phyloP scores from a whole-genome alignment of 768 basidiomycete genomes.

The Lyophyllum semitale region DNA sequence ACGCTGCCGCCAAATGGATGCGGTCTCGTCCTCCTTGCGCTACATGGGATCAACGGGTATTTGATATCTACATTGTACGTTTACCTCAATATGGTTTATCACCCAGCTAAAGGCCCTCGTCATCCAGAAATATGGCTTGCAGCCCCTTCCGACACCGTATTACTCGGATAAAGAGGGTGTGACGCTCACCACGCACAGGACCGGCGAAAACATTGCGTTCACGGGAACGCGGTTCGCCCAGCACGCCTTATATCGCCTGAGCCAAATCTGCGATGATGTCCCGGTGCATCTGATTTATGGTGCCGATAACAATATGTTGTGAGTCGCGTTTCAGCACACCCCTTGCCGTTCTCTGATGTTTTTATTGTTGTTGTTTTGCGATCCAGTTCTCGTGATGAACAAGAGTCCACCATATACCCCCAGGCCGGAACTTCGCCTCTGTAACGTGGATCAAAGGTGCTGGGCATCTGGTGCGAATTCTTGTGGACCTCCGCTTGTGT shows the following conservation, averaged over 20 bases:
- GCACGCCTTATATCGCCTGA: slow-evolving; percentile 27
- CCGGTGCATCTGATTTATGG: slow-evolving; percentile 33
- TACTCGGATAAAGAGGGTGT: slow-evolving; percentile 19
- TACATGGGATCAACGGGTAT: slow-evolving; percentile 27
- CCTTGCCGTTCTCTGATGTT: neutral
- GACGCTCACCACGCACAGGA: slow-evolving; percentile 27
- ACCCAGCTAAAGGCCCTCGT: neutral
- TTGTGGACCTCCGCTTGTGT: neutral
- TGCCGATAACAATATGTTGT: slow-evolving; percentile 32
- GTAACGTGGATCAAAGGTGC: slow-evolving; percentile 26
- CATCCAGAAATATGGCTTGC: slow-evolving; percentile 27
- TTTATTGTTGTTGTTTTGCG: neutral
- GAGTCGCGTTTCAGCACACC: slow-evolving; percentile 1
- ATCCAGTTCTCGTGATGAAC: slow-evolving; percentile 22
- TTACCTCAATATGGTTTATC: neutral
- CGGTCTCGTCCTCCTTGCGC: slow-evolving; percentile 23
- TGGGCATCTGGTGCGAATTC: slow-evolving; percentile 30
- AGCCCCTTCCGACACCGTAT: slow-evolving; percentile 23
- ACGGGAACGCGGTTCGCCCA: slow-evolving; percentile 21
- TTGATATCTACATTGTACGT: slow-evolving; percentile 26
- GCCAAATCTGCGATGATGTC: slow-evolving; percentile 25
- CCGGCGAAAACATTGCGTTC: slow-evolving; percentile 27
- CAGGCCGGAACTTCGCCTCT: slow-evolving; percentile 26
- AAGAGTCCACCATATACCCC: slow-evolving; percentile 21
- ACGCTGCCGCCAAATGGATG: slow-evolving; percentile 26